A percentile compares a stretch with the other conserved stretches of the same genome.
Evolutionary conservation across 2,329 filamentous ascomycete species (phyloP).

Genomic region (Metarhizium album): DNA sequence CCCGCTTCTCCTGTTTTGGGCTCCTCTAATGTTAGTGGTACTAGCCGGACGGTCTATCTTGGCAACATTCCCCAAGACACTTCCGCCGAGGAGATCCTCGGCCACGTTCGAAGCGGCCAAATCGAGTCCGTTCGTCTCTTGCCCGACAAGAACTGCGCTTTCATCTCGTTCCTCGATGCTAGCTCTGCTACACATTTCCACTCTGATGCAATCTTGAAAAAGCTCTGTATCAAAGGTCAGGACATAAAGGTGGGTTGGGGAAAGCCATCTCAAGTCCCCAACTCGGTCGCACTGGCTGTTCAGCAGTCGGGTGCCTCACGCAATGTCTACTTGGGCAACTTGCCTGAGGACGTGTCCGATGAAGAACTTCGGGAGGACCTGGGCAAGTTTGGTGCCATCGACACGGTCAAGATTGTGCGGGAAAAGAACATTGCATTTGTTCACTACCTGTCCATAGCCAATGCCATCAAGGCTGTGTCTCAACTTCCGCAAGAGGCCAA

Average conservation of each 20-base stretch:
- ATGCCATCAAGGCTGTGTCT: slow-evolving; percentile 95
- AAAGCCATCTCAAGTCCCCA: slow-evolving; percentile 95
- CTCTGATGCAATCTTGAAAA: slow-evolving; percentile 99
- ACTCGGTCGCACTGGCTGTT: slow-evolving; percentile 91
- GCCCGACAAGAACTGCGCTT: slow-evolving; percentile 98
- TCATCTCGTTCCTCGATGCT: slow-evolving; percentile 97
- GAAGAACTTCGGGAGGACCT: slow-evolving; percentile 91
- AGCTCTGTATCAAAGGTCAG: slow-evolving; percentile 95
- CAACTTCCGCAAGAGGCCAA: slow-evolving; percentile 93
- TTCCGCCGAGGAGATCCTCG: slow-evolving; percentile 88
- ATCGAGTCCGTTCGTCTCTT: slow-evolving; percentile 97
- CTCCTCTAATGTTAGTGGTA: slow-evolving; percentile 75
- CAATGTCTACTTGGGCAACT: slow-evolving; percentile 92
- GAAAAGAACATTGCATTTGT: slow-evolving; percentile 98
- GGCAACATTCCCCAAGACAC: slow-evolving; percentile 99
- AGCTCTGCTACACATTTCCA: slow-evolving; percentile 98
- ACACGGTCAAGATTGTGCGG: slow-evolving; percentile 93
- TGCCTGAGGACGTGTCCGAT: slow-evolving; percentile 81
- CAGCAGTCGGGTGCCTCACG: slow-evolving; percentile 95
- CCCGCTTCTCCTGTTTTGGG: slow-evolving; percentile 67
- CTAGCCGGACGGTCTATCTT: slow-evolving; percentile 91
- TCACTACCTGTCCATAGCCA: slow-evolving; percentile 93
- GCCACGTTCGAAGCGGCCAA: slow-evolving; percentile 92
- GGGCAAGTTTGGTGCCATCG: slow-evolving; percentile 91
- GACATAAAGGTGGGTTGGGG: slow-evolving; percentile 99